phyloP scores from a whole-genome alignment of 2,329 filamentous ascomycete genomes.

The Pezicula neosporulosa region DNA sequence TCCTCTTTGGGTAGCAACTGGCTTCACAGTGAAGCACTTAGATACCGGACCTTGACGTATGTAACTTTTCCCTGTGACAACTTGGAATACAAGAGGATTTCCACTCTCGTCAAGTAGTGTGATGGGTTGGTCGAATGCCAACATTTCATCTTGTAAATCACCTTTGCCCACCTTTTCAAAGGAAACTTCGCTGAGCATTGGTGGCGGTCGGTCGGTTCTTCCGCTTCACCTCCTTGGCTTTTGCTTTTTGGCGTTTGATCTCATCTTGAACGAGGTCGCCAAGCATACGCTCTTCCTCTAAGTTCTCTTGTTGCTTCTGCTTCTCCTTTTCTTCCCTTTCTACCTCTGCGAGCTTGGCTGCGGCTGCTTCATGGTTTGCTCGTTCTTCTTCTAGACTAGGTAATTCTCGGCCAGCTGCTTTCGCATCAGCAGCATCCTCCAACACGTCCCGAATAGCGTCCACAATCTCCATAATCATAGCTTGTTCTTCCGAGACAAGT shows the following conservation, averaged over 20 bases:
- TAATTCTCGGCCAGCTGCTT: conserved; percentile 70
- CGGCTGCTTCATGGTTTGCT: conserved; percentile 73
- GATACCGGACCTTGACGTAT: conserved; percentile 65
- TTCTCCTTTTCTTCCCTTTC: conserved; percentile 43
- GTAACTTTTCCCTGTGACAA: conserved; percentile 66
- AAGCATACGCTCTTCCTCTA: conserved; percentile 68
- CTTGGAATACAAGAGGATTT: conserved; percentile 64
- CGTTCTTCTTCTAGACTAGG: conserved; percentile 89
- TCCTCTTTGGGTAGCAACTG: conserved; percentile 47
- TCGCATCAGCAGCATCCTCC: conserved; percentile 79
- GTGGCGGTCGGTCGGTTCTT: conserved; percentile 44
- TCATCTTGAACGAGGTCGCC: conserved; percentile 71
- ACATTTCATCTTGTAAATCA: conserved; percentile 29
- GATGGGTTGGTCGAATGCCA: conserved; percentile 67
- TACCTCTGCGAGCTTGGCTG: conserved; percentile 53
- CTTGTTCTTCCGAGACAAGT: conserved; percentile 49
- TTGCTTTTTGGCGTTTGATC: conserved; percentile 62
- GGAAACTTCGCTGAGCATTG: conserved; percentile 18
- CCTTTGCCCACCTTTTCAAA: conserved; percentile 22
- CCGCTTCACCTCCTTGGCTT: conserved; percentile 60
- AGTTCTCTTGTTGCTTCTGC: conserved; percentile 49
- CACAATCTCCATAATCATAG: conserved; percentile 46
- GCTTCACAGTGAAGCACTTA: conserved; percentile 68
- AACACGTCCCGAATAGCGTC: conserved; percentile 62
- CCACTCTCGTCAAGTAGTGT: conserved; percentile 59